Conservation (phyloP, 2,329 filamentous ascomycete species). For the Hymenoscyphus scutula region DNA sequence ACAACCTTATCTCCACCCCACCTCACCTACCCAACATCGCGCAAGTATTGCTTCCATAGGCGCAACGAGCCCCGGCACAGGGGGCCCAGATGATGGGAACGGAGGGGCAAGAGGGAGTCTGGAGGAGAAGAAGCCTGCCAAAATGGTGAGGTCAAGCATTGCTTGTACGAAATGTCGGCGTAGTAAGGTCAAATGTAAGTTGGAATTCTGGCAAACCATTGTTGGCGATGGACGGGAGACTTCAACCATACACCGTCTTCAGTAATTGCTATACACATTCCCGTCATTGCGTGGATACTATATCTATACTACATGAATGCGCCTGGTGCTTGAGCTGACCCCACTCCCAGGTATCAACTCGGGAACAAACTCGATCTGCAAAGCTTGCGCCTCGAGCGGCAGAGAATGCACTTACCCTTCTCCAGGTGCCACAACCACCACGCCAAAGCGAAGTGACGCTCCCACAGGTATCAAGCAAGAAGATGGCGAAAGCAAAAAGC, state of each 20-base stretch:
- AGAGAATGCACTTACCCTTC: constrained; percentile 72
- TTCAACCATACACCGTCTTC: background rate
- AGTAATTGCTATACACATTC: background rate
- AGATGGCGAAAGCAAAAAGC: constrained; percentile 48
- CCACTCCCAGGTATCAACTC: constrained; percentile 51
- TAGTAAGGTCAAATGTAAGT: constrained; percentile 82
- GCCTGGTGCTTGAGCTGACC: constrained; percentile 15
- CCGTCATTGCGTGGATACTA: background rate
- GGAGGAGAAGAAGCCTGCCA: constrained; percentile 44
- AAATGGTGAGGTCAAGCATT: constrained; percentile 72
- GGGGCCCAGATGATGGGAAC: constrained; percentile 31
- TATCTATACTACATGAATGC: constrained; percentile 2
- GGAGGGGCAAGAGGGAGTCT: constrained; percentile 36
- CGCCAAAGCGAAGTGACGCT: constrained; percentile 31
- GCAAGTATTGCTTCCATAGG: constrained; percentile 28
- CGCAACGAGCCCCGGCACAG: constrained; percentile 26
- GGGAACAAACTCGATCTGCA: constrained; percentile 68
- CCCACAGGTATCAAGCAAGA: constrained; percentile 32
- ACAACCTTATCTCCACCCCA: constrained; percentile 32
- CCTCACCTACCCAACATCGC: constrained; percentile 32
- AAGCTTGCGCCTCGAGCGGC: constrained; percentile 69
- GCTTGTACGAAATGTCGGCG: constrained; percentile 73
- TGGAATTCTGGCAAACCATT: background rate
- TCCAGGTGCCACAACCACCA: constrained; percentile 38
- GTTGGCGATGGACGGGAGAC: background rate